These are phyloP conservation scores for Penicillium fimorum DNA, from an alignment of 495 filamentous ascomycete genomes.

Conservation along the genomic window DNA sequence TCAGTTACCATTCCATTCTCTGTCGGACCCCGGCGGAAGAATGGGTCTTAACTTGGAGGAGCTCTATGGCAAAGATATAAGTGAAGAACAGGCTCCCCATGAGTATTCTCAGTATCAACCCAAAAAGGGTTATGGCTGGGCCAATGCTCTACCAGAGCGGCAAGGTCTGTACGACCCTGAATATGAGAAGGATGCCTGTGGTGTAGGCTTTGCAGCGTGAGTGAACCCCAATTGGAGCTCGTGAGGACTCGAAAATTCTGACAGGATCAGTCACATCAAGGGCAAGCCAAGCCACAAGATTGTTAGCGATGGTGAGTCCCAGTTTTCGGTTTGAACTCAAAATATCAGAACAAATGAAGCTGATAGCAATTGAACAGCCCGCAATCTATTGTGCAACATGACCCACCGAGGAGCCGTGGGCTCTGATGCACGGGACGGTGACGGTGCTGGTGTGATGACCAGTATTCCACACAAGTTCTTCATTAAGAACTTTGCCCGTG, in stretches of 20 bases:
- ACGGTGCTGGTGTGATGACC: constrained; percentile 99
- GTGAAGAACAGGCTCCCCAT: constrained; percentile 56
- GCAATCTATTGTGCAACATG: constrained; percentile 98
- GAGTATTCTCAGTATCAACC: constrained; percentile 84
- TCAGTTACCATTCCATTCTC: constrained; percentile 35
- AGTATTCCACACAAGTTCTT: constrained; percentile 99
- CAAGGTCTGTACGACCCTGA: constrained; percentile 97
- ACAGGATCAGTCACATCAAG: constrained; percentile 78
- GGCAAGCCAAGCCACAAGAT: constrained; percentile 98
- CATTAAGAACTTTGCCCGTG: constrained; percentile 93
- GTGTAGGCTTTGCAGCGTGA: constrained; percentile 98
- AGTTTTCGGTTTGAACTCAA: background rate
- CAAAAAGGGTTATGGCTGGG: constrained; percentile 88
- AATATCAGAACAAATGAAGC: background rate
- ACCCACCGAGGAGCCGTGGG: constrained; percentile 98
- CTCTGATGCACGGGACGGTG: constrained; percentile 95
- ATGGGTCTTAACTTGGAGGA: constrained; percentile 69
- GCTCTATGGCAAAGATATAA: constrained; percentile 61
- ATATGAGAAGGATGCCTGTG: constrained; percentile 98
- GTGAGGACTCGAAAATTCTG: constrained; percentile 6
- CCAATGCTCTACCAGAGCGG: constrained; percentile 89
- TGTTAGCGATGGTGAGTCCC: constrained; percentile 88
- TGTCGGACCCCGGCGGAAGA: constrained; percentile 54
- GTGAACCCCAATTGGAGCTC: constrained; percentile 30
- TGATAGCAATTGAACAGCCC: constrained; percentile 53